A percentile compares a stretch with the other conserved stretches of the same genome.
These are phyloP conservation scores for Orbilia brochopaga DNA, from an alignment of 2,329 filamentous ascomycete species.

Conservation along the genomic window DNA sequence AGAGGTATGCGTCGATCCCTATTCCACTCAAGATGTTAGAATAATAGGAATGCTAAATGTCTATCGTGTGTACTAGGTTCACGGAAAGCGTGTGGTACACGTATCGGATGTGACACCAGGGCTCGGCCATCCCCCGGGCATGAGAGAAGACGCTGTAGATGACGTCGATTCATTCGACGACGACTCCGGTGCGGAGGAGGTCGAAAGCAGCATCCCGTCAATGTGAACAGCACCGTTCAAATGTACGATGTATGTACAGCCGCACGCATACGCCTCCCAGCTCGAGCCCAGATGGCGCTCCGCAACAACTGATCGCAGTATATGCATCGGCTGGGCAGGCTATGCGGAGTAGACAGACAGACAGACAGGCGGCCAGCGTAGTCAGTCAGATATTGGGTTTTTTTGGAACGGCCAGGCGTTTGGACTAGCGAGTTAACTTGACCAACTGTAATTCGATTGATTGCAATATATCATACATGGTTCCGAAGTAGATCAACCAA, in stretches of 20 bases:
- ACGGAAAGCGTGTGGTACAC: slow-evolving; percentile 84
- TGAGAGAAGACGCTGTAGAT: slow-evolving; percentile 77
- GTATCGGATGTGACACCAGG: slow-evolving; percentile 74
- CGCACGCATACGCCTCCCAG: slow-evolving; percentile 6
- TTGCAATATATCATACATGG: slow-evolving; percentile 26
- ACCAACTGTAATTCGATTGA: neutral
- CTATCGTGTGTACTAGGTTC: slow-evolving; percentile 62
- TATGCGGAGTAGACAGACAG: neutral
- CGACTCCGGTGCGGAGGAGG: slow-evolving; percentile 61
- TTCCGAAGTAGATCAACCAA: slow-evolving; percentile 25
- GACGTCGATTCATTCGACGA: slow-evolving; percentile 90
- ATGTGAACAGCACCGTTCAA: neutral
- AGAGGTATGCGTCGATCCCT: slow-evolving; percentile 50
- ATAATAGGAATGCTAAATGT: slow-evolving; percentile 13
- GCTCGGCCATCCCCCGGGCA: slow-evolving; percentile 62
- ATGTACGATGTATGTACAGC: neutral
- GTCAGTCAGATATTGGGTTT: too few species aligned
- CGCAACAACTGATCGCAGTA: too few species aligned
- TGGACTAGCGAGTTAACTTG: slow-evolving; percentile 22
- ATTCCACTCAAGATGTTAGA: slow-evolving; percentile 13
- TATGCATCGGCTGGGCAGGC: neutral
- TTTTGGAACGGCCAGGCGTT: slow-evolving; percentile 36
- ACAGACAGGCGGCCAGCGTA: neutral
- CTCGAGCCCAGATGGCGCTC: neutral
- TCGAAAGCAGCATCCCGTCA: slow-evolving; percentile 54